A percentile compares a stretch with the other conserved stretches of the same genome.
phyloP scores from a whole-genome alignment of 225 moss, liverwort and hornwort genomes.

The Lunularia cruciata region DNA sequence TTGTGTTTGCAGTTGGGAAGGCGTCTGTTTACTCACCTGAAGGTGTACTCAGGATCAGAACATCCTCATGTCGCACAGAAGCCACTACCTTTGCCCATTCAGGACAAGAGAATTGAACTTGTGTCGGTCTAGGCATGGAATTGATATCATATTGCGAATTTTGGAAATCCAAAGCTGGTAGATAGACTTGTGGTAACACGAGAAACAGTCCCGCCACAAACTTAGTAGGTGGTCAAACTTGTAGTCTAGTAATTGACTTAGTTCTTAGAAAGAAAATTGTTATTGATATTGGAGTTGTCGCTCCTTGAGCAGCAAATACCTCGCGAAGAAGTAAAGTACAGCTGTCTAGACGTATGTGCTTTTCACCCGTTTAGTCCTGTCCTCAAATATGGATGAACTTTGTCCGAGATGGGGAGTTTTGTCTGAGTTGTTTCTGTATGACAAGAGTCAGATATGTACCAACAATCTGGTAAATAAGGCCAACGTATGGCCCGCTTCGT shows the following conservation, averaged over 20 bases:
- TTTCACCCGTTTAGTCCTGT: background rate
- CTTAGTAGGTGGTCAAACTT: slow-evolving; percentile 5
- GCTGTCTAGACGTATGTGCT: background rate
- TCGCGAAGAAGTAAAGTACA: slow-evolving; percentile 8
- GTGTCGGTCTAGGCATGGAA: background rate
- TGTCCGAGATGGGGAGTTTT: too few relatives aligned
- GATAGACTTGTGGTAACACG: background rate
- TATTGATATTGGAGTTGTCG: slow-evolving; percentile 4
- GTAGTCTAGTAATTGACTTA: background rate
- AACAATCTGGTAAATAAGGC: too few relatives aligned
- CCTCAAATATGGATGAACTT: too few relatives aligned
- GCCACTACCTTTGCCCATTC: slow-evolving; percentile 66
- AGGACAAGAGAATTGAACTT: slow-evolving; percentile 65
- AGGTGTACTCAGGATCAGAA: slow-evolving; percentile 70
- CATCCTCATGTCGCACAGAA: slow-evolving; percentile 77
- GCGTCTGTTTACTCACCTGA: slow-evolving; percentile 76
- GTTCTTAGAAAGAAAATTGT: background rate
- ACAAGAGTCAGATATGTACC: too few relatives aligned
- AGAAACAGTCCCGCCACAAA: background rate
- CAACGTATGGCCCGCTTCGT: too few relatives aligned
- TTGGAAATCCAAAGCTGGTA: slow-evolving; percentile 5
- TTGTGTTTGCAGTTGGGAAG: slow-evolving; percentile 63
- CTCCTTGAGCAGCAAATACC: background rate
- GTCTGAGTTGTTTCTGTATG: too few relatives aligned
- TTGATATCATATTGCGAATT: background rate